phyloP scores from a whole-genome alignment of 2,329 filamentous ascomycete species.

The Paecilomyces dactylethromorphus region DNA sequence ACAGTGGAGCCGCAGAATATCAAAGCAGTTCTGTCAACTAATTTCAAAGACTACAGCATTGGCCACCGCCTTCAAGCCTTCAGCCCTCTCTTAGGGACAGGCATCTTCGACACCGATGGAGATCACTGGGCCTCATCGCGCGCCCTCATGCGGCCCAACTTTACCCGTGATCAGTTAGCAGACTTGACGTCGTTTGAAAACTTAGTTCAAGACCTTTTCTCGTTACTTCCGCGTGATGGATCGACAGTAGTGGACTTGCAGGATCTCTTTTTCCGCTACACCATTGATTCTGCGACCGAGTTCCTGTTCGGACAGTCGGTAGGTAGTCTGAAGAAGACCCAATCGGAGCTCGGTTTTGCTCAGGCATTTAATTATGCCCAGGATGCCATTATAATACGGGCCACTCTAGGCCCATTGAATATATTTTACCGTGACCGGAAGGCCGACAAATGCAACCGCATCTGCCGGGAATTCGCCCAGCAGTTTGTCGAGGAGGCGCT shows the following conservation, averaged over 20 bases:
- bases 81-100: background rate
- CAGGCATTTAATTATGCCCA: constrained; percentile 5
- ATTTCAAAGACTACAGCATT: constrained; percentile 46
- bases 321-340: background rate
- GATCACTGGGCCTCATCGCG: constrained; percentile 2
- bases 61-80: constrained; percentile 19
- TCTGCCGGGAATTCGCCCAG: constrained; percentile 7
- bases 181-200: background rate
- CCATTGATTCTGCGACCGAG: background rate
- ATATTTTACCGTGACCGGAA: constrained; percentile 10
- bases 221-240: background rate
- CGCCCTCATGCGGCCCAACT: constrained; percentile 3
- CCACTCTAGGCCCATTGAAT: constrained; percentile 2
- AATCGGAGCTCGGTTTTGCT: background rate
- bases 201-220: background rate
- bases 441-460: constrained; percentile 9
- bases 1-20: constrained; percentile 47
- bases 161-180: constrained; percentile 2
- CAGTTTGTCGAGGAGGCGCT: constrained; percentile 11
- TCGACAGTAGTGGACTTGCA: background rate
- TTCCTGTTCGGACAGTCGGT: background rate
- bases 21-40: constrained; percentile 47
- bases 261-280: constrained; percentile 2
- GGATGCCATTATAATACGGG: constrained; percentile 1
- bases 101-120: constrained; percentile 3